Percentiles rank a stretch among this genome's conserved stretches.
Evolutionary conservation across 148 eudicot species (phyloP).

Genomic region (Chenopodium quinoa): DNA sequence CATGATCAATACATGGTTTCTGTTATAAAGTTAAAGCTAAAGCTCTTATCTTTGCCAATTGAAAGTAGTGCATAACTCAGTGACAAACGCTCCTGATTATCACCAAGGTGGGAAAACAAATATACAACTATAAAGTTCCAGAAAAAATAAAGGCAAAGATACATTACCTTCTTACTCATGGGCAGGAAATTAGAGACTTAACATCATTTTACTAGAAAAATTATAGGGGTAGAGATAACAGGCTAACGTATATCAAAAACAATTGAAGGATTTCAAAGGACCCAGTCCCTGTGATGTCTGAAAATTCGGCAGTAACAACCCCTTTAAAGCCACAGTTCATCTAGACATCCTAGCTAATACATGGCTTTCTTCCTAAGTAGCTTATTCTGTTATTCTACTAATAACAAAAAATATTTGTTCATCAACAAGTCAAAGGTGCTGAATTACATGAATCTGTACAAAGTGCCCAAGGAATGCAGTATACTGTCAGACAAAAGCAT

Average conservation of each 20-base stretch:
- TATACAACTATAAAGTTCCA: not conserved
- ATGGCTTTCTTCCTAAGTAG: not conserved
- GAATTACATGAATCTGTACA: not conserved
- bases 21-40: constrained; percentile 12
- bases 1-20: constrained; percentile 1
- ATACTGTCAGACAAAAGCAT: not conserved
- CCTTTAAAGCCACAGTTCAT: not conserved
- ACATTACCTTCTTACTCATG: too few relatives aligned
- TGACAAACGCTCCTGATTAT: not conserved
- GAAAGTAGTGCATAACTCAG: not conserved
- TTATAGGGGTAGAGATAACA: too few relatives aligned
- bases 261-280: too few relatives aligned
- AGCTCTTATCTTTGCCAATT: not conserved
- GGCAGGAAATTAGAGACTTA: too few relatives aligned
- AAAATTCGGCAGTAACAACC: too few relatives aligned
- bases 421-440: not conserved
- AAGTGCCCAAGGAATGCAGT: not conserved
- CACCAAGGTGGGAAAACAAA: not conserved
- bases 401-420: not conserved
- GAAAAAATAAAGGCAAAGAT: not conserved
- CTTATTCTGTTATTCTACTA: not conserved
- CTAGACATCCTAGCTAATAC: not conserved
- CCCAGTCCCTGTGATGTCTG: too few relatives aligned
- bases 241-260: too few relatives aligned
- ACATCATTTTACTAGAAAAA: not conserved